Conservation (phyloP, 257 asterid species). For the Jacaranda mimosifolia region DNA sequence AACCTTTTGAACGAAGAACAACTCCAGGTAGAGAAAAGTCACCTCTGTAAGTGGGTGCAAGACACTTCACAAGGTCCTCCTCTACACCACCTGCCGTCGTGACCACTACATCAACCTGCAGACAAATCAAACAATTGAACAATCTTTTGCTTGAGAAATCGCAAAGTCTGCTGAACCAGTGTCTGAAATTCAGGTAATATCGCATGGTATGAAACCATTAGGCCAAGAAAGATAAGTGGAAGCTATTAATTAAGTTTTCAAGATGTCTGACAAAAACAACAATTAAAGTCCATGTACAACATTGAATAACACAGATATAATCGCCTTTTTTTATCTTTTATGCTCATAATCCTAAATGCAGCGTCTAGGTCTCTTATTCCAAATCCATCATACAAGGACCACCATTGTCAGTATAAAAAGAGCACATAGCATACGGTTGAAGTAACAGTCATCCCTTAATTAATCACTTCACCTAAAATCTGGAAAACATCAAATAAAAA, state of each 20-base stretch:
- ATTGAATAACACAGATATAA: neutral
- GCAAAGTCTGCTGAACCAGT: neutral
- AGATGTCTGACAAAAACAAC: neutral
- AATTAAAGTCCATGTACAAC: neutral
- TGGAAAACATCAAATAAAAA: neutral
- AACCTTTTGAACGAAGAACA: slow-evolving; percentile 79
- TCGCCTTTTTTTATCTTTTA: neutral
- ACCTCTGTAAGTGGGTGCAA: slow-evolving; percentile 90
- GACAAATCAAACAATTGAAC: slow-evolving; percentile 5
- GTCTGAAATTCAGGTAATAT: slow-evolving; percentile 13
- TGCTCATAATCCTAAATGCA: neutral
- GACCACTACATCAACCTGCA: slow-evolving; percentile 92
- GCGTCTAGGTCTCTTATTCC: slow-evolving; percentile 6
- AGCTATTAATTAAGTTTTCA: neutral
- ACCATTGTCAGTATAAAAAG: neutral
- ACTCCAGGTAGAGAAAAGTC: slow-evolving; percentile 89
- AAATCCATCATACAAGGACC: slow-evolving; percentile 5
- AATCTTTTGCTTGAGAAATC: slow-evolving; percentile 19
- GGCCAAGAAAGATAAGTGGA: neutral
- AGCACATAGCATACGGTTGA: neutral
- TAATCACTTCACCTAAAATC: slow-evolving; percentile 16
- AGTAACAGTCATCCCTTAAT: slow-evolving; percentile 2
- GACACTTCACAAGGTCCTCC: slow-evolving; percentile 97
- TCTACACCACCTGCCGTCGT: slow-evolving; percentile 99
- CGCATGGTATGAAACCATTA: neutral